Base-by-base conservation (phyloP, 2,329 filamentous ascomycete species). In the Neofusicoccum parvum region DNA sequence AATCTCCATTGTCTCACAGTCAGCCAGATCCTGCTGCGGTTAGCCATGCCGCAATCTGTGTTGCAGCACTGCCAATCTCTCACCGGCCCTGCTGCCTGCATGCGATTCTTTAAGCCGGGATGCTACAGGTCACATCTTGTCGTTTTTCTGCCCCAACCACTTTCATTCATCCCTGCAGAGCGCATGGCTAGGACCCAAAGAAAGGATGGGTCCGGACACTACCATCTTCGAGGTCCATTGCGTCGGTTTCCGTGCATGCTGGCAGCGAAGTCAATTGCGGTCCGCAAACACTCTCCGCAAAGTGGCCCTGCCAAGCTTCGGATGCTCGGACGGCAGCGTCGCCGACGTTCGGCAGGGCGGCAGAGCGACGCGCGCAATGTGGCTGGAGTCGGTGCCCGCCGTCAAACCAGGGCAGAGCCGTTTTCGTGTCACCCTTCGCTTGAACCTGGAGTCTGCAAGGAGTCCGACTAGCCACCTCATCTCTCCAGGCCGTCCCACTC, bases 21-120 rank as follows among this genome's bases (percentile, higher is more conserved):
- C 34, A 49, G 43, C 43, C 14, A 62, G 36, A 62, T 41, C 32
- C 59, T 41, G 20, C 58, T 49, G n/a, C 43, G 32, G 41, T 48
- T 46, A n/a, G 43, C 56, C 32, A 49, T 49, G 58, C 58, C 20
- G 58, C 59, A 12, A 51, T 41, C 46, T 32, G 48, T 62, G 59
- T 62, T 49, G 46, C 58, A 50, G 58, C 58, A 41, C 15, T 59
- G 58, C 59, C 34, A 62, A 51, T 62, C 59, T 43, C 48, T 43
- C 59, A 62, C 59, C 59, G 59, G 59, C 59, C 59, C 46, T 49
- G 54, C 54, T 59, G 54, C 54, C 54, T 60, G 59, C 23, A 50
- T 41, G 34, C 46, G 36, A 23, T 37, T 34, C 3, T 9, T 36
- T 62, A 11, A 62, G 59, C 59, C 59, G 59, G 17, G 17, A 41